phyloP scores from a whole-genome alignment of 2,329 filamentous ascomycete species.

The Hypoxylon sp. region DNA sequence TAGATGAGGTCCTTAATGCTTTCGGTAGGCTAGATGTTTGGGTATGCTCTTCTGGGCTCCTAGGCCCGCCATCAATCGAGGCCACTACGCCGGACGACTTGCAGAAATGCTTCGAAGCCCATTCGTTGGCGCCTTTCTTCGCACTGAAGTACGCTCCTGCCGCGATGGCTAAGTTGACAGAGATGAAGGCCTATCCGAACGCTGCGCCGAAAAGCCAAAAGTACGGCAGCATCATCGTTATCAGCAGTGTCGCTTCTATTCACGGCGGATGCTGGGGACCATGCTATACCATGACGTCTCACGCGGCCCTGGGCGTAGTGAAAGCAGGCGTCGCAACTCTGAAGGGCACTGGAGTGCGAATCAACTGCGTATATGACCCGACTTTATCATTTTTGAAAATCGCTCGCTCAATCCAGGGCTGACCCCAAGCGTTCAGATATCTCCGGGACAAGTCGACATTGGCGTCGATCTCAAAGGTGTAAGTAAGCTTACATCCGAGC shows the following conservation, averaged over 20 bases:
- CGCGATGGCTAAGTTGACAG: conserved; percentile 71
- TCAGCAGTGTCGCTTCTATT: conserved; percentile 68
- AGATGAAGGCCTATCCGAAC: conserved; percentile 69
- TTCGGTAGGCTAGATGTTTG: conserved; percentile 72
- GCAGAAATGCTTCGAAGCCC: conserved; percentile 70
- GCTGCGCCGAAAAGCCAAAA: conserved; percentile 70
- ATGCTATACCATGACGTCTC: conserved; percentile 70
- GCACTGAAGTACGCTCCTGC: conserved; percentile 74
- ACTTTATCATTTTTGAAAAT: neutral
- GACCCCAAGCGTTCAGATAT: conserved; percentile 31
- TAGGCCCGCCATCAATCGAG: conserved; percentile 69
- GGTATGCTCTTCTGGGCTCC: conserved; percentile 69
- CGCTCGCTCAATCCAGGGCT: neutral
- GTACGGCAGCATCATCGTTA: conserved; percentile 75
- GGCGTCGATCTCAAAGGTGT: conserved; percentile 60
- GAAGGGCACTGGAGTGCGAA: conserved; percentile 70
- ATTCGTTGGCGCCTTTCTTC: conserved; percentile 73
- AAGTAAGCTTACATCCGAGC: conserved; percentile 35
- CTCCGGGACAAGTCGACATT: conserved; percentile 57
- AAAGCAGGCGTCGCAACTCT: conserved; percentile 68
- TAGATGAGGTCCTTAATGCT: conserved; percentile 73
- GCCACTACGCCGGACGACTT: conserved; percentile 69
- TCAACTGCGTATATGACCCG: conserved; percentile 62
- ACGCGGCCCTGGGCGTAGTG: conserved; percentile 73
- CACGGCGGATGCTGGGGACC: conserved; percentile 72